Evolutionary conservation across 2,329 filamentous ascomycete genomes (phyloP).

Genomic region (Calonectria ilicicola): DNA sequence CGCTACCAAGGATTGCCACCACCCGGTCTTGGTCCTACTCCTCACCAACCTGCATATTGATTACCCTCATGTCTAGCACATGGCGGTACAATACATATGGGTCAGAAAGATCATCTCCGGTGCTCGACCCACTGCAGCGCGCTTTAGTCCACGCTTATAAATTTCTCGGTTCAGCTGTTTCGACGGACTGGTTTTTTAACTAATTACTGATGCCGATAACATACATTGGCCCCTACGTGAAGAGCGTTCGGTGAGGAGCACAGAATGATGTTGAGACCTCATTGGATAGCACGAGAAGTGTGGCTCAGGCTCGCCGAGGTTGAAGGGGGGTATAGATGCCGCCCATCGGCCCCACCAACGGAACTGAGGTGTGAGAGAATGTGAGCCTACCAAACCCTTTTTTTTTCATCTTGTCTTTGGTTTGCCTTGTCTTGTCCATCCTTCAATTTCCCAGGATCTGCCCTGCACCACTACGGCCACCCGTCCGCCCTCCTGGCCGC

Average conservation of each 20-base stretch:
- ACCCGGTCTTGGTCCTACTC: neutral
- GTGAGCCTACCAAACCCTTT: constrained; percentile 3
- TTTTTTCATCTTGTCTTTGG: constrained; percentile 12
- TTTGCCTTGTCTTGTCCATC: constrained; percentile 28
- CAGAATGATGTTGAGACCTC: neutral
- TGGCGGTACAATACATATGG: constrained; percentile 17
- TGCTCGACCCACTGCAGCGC: constrained; percentile 4
- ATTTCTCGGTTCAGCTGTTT: neutral
- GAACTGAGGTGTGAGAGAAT: constrained; percentile 6
- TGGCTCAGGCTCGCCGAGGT: constrained; percentile 20
- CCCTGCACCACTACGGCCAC: constrained; percentile 29
- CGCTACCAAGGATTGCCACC: neutral
- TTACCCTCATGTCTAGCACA: constrained; percentile 13
- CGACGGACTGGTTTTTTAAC: neutral
- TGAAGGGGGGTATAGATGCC: constrained; percentile 18
- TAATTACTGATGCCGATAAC: constrained; percentile 8
- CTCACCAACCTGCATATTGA: constrained; percentile 16
- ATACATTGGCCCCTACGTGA: neutral
- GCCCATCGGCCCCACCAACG: constrained; percentile 16
- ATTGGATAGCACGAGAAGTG: constrained; percentile 14
- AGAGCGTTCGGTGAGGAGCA: constrained; percentile 5
- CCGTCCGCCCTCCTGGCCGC: constrained; percentile 1
- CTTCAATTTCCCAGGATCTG: constrained; percentile 31
- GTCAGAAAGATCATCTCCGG: constrained; percentile 21
- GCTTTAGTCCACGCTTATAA: constrained; percentile 6